These are phyloP conservation scores for Cyathus olla DNA, from an alignment of 1,284 basidiomycete species.

Conservation along the genomic window DNA sequence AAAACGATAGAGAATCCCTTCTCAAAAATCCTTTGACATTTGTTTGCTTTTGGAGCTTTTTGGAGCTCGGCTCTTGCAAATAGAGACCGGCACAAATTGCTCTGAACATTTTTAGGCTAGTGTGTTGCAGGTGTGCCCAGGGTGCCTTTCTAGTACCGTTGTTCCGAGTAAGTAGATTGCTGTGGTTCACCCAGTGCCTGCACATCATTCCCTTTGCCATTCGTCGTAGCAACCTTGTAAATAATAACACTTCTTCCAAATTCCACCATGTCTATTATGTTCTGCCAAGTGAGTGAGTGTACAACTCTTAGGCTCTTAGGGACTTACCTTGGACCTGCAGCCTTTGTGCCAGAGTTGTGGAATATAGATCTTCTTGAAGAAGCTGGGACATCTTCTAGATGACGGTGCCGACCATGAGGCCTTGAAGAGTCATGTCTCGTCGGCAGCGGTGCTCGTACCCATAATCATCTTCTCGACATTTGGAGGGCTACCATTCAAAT, in stretches of 20 bases:
- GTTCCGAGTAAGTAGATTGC: too few relatives aligned
- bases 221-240: neutral
- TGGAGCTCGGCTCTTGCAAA: too few relatives aligned
- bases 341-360: constrained; percentile 61
- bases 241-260: too few relatives aligned
- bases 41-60: too few relatives aligned
- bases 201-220: neutral
- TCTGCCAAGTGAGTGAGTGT: constrained; percentile 40
- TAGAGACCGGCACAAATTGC: too few relatives aligned
- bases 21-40: too few relatives aligned
- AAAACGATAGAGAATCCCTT: too few relatives aligned
- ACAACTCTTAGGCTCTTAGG: constrained; percentile 51
- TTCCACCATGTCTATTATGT: constrained; percentile 38
- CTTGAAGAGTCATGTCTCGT: constrained; percentile 54
- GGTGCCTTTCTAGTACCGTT: neutral
- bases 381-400: constrained; percentile 63
- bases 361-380: constrained; percentile 48
- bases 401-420: constrained; percentile 55
- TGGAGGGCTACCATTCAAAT: constrained; percentile 41
- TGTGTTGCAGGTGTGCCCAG: neutral
- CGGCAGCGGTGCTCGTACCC: constrained; percentile 48
- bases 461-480: constrained; percentile 53
- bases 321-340: constrained; percentile 62
- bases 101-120: too few relatives aligned
- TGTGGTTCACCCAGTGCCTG: neutral